Percentiles rank a stretch among this genome's conserved stretches.
Conservation (phyloP, 75 land plant species). For the Ceratopteris richardii region DNA sequence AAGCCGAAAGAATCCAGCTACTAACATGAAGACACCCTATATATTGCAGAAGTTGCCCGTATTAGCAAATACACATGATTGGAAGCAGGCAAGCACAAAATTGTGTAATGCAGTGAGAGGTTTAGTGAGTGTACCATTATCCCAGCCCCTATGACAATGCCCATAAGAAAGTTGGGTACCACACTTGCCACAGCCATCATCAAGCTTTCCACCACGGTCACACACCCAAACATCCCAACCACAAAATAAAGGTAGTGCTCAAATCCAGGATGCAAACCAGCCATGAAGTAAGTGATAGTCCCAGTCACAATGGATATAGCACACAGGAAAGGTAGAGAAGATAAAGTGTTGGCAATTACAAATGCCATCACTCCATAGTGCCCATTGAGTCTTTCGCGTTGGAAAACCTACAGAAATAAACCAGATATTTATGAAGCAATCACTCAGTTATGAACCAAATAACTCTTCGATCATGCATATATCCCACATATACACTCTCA, state of each 20-base stretch:
- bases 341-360: slow-evolving; percentile 83
- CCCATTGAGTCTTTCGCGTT: slow-evolving; percentile 87
- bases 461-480: neutral
- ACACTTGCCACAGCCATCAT: slow-evolving; percentile 99
- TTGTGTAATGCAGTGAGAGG: too few relatives aligned
- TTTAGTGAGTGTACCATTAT: slow-evolving; percentile 84
- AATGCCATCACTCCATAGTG: slow-evolving; percentile 91
- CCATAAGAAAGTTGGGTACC: slow-evolving; percentile 98
- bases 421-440: too few relatives aligned
- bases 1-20: slow-evolving; percentile 40
- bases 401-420: slow-evolving; percentile 58
- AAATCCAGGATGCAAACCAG: slow-evolving; percentile 80
- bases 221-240: slow-evolving; percentile 72
- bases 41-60: neutral
- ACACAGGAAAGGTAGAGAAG: slow-evolving; percentile 78
- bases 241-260: slow-evolving; percentile 75
- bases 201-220: slow-evolving; percentile 90
- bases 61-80: neutral
- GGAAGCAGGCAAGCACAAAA: neutral
- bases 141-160: slow-evolving; percentile 94
- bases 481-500: too few relatives aligned
- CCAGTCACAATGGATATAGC: slow-evolving; percentile 66
- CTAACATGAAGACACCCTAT: slow-evolving; percentile 41
- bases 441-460: neutral
- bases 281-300: slow-evolving; percentile 86